Conservation (phyloP, 192 early-diverging fungal species). For the Chytriomyces sp. region DNA sequence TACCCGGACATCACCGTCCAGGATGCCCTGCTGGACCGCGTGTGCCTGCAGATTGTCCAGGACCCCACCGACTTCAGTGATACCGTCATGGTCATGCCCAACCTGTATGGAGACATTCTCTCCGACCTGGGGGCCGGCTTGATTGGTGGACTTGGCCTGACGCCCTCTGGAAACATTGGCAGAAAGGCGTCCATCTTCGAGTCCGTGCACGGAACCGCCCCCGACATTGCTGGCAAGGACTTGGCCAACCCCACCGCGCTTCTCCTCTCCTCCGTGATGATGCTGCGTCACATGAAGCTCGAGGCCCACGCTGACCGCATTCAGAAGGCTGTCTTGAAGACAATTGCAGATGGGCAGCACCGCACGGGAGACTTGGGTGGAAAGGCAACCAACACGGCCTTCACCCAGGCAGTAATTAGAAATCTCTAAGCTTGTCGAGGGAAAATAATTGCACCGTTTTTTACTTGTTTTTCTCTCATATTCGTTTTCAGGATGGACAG, state of each 20-base stretch:
- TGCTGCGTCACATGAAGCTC: conserved; percentile 96
- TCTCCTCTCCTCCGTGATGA: conserved; percentile 93
- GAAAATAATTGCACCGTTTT: too few relatives aligned
- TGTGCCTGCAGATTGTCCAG: conserved; percentile 93
- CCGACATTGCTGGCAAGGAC: conserved; percentile 97
- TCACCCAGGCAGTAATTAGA: conserved; percentile 85
- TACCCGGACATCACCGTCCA: conserved; percentile 92
- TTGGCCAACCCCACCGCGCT: conserved; percentile 95
- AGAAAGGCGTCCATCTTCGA: conserved; percentile 98
- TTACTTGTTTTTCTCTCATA: too few relatives aligned
- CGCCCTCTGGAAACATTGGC: conserved; percentile 98
- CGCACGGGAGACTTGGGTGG: conserved; percentile 95
- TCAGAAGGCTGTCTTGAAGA: conserved; percentile 85
- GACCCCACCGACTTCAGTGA: conserved; percentile 86
- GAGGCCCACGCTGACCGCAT: conserved; percentile 78
- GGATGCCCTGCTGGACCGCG: conserved; percentile 91
- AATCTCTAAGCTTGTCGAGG: conserved; percentile 47
- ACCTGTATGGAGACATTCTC: conserved; percentile 99
- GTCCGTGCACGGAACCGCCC: conserved; percentile 81
- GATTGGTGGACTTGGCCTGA: conserved; percentile 97
- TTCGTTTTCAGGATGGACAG: too few relatives aligned
- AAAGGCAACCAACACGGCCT: conserved; percentile 84
- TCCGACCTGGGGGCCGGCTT: conserved; percentile 97
- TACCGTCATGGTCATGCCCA: conserved; percentile 99
- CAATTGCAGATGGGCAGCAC: conserved; percentile 89